Conservation (phyloP, 2,329 filamentous ascomycete species). For the Aspergillus sp. region DNA sequence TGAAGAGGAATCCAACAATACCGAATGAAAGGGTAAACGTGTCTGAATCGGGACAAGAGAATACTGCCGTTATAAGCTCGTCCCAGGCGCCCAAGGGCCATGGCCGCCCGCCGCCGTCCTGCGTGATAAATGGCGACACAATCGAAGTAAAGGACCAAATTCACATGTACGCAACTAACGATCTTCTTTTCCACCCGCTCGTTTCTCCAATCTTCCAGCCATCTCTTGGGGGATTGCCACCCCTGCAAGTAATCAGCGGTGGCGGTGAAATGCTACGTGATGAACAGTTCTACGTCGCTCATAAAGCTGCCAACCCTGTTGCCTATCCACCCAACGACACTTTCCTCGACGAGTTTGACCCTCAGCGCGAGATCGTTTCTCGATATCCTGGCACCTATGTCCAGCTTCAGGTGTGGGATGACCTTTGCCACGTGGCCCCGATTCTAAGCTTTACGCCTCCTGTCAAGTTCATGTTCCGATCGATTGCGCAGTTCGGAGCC, state of each 20-base stretch:
- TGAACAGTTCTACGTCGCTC: conserved; percentile 91
- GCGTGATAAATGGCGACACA: conserved; percentile 69
- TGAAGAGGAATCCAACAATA: conserved; percentile 44
- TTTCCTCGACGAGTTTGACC: conserved; percentile 63
- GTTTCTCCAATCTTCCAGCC: conserved; percentile 88
- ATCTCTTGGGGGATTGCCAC: conserved; percentile 84
- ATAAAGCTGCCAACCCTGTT: conserved; percentile 84
- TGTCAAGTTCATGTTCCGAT: conserved; percentile 93
- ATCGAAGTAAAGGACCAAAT: conserved; percentile 87
- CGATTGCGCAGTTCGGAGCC: conserved; percentile 87
- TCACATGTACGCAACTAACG: conserved; percentile 83
- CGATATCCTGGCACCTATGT: conserved; percentile 83
- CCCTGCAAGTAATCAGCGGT: conserved; percentile 80
- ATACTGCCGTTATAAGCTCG: conserved; percentile 13
- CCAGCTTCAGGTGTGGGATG: conserved; percentile 93
- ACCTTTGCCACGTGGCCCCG: conserved; percentile 87
- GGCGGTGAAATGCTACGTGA: conserved; percentile 88
- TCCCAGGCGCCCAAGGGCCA: background rate
- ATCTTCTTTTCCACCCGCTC: conserved; percentile 79
- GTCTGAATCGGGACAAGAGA: conserved; percentile 29
- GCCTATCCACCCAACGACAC: conserved; percentile 70
- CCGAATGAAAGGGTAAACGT: conserved; percentile 5
- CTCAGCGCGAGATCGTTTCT: conserved; percentile 53
- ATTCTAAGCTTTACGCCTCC: conserved; percentile 96
- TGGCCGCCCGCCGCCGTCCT: conserved; percentile 49